These are phyloP conservation scores for Pluteus cervinus DNA, from an alignment of 768 basidiomycete genomes.

Conservation along the genomic window DNA sequence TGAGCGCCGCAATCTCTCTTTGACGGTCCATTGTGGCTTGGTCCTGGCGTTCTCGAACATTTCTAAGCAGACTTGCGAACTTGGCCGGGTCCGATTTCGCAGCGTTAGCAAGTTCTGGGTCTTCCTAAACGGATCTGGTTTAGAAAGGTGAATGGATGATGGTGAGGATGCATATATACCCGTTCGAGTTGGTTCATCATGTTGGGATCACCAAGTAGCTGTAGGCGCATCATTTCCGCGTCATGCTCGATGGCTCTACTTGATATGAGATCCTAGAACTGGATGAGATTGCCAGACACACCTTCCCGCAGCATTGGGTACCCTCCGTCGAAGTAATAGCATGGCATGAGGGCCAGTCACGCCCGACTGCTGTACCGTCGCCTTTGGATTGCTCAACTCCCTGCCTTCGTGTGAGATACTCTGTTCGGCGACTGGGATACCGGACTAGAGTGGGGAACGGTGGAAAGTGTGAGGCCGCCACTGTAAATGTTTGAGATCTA, in stretches of 20 bases:
- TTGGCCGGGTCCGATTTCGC: slow-evolving; percentile 60
- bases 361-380: slow-evolving; percentile 63
- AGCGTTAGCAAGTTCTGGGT: slow-evolving; percentile 79
- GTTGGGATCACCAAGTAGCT: slow-evolving; percentile 76
- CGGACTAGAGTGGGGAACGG: slow-evolving; percentile 44
- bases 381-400: slow-evolving; percentile 59
- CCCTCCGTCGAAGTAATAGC: slow-evolving; percentile 62
- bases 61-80: slow-evolving; percentile 69
- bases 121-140: slow-evolving; percentile 35
- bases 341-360: slow-evolving; percentile 55
- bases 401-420: slow-evolving; percentile 61
- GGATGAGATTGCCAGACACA: slow-evolving; percentile 14
- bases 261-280: neutral
- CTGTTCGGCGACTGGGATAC: slow-evolving; percentile 68
- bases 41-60: slow-evolving; percentile 49
- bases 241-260: slow-evolving; percentile 68
- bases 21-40: slow-evolving; percentile 50
- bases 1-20: slow-evolving; percentile 60
- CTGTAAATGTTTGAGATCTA: neutral
- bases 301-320: slow-evolving; percentile 36
- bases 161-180: slow-evolving; percentile 32
- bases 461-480: neutral
- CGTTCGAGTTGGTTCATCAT: slow-evolving; percentile 70
- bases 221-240: slow-evolving; percentile 86
- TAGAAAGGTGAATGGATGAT: slow-evolving; percentile 4